These are phyloP conservation scores for Cucurbita argyrosperma DNA, from an alignment of 306 rosid genomes.

Conservation along the genomic window DNA sequence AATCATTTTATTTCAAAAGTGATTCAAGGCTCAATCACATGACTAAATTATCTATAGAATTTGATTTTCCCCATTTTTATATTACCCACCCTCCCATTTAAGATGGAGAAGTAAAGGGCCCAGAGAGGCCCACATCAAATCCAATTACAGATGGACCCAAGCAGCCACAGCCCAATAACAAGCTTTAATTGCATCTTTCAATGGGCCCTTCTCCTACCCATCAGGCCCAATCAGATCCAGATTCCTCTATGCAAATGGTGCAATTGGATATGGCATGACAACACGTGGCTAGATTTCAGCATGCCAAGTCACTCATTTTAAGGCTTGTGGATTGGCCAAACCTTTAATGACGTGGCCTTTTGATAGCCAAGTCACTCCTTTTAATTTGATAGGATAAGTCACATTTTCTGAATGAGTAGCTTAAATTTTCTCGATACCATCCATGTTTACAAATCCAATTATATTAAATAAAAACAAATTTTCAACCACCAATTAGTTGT, in stretches of 20 bases:
- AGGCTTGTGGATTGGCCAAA: neutral
- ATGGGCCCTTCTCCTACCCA: slow-evolving; percentile 77
- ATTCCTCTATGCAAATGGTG: neutral
- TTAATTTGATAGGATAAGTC: no score
- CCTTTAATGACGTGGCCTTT: neutral
- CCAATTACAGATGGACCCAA: slow-evolving; percentile 62
- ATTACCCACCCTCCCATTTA: no score
- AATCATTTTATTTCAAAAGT: no score
- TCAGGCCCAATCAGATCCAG: slow-evolving; percentile 7
- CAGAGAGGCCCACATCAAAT: slow-evolving; percentile 44
- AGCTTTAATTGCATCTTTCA: slow-evolving; percentile 45
- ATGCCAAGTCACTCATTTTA: neutral
- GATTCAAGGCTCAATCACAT: no score
- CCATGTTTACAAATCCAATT: no score
- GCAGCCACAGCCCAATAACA: slow-evolving; percentile 93
- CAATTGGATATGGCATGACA: slow-evolving; percentile 31
- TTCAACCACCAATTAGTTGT: no score
- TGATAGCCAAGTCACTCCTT: neutral
- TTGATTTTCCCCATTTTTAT: no score
- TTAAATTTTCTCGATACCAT: no score
- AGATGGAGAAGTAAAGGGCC: slow-evolving; percentile 12
- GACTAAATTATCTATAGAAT: no score
- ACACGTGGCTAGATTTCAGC: slow-evolving; percentile 14
- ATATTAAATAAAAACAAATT: no score
- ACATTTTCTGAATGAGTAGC: no score